Base-by-base conservation (phyloP, 306 rosid species). In the Vigna hirtella region DNA sequence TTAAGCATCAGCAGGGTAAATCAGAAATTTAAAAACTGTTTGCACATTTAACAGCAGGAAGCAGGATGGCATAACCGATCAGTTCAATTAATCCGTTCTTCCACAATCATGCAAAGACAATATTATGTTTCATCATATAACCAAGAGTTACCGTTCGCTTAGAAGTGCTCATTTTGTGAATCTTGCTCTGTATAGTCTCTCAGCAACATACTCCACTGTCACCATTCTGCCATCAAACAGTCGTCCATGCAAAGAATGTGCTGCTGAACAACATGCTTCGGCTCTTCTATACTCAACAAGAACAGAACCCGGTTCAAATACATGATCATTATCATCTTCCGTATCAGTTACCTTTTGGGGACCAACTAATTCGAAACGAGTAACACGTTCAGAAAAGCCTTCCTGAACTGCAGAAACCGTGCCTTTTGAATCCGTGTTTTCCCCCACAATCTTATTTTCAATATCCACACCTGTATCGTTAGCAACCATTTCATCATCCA, bases 251-350 rank as follows among this genome's bases (percentile, higher is more conserved):
- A 95, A 83, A 88, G 88, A 85, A 70, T 90, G 97, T 26, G 98
- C 99, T 7, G 96, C 98, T 8, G 24, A 51, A 74, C 86, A 73
- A 66, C 94, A 84, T 42, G 93, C 93, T 83, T 95, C 99, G 14
- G 85, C 77, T 84, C 98, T 87, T 75, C 86, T 90, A 55, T 85
- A 95, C 89, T 95, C 98, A 48, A 95, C 99, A 72, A 93, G 81
- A 82, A 95, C 80, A 56, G 91, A 82, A 66, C 94, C 93, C 8
- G 69, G 72, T 82, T 85, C 93, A 76, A 88, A 85, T 79, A 78
- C 84, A 53, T 71, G 65, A 42, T 45, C 84, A 17, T 20, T 57
- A 57, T 74, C 70, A 70, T 79, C 82, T 63, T 88, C 85, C 72
- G 72, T 52, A 2, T 73, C 70, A 49, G 49, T 77, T 17, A 56